These are phyloP conservation scores for Jasminum sambac DNA, from an alignment of 257 asterid genomes.

Conservation along the genomic window DNA sequence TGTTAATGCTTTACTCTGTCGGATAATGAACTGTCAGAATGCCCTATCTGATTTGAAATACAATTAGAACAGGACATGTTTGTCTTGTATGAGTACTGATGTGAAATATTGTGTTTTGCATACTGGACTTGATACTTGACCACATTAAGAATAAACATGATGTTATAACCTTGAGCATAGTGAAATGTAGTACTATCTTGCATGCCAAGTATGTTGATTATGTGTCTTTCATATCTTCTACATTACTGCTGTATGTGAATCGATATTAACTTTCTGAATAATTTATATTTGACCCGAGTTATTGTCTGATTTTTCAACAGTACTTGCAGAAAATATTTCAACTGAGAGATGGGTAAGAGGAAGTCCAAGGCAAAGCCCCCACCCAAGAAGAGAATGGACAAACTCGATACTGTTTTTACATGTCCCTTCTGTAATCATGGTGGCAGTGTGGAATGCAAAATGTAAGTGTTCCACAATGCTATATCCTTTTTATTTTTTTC, in stretches of 20 bases:
- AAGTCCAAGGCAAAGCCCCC: constrained; percentile 93
- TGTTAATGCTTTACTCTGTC: neutral
- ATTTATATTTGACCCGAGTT: neutral
- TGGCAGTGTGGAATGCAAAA: constrained; percentile 84
- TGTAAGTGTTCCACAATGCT: constrained; percentile 41
- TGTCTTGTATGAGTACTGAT: neutral
- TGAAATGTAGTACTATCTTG: neutral
- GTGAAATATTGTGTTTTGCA: neutral
- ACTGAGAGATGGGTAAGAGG: constrained; percentile 85
- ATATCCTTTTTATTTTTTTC: constrained; percentile 1
- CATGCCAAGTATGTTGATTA: neutral
- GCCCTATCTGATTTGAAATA: neutral
- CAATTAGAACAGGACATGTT: neutral
- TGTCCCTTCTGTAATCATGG: constrained; percentile 98
- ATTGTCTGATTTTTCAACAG: neutral
- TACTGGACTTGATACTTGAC: neutral
- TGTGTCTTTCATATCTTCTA: neutral
- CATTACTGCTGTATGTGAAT: neutral
- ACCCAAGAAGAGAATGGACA: constrained; percentile 90
- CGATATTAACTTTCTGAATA: neutral
- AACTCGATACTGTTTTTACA: constrained; percentile 92
- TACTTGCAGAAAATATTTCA: neutral
- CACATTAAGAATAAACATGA: neutral
- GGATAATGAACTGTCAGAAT: neutral
- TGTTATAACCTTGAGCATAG: neutral